Evolutionary conservation across 2,329 filamentous ascomycete genomes (phyloP).

Genomic region (Domatiomyces catenatus): DNA sequence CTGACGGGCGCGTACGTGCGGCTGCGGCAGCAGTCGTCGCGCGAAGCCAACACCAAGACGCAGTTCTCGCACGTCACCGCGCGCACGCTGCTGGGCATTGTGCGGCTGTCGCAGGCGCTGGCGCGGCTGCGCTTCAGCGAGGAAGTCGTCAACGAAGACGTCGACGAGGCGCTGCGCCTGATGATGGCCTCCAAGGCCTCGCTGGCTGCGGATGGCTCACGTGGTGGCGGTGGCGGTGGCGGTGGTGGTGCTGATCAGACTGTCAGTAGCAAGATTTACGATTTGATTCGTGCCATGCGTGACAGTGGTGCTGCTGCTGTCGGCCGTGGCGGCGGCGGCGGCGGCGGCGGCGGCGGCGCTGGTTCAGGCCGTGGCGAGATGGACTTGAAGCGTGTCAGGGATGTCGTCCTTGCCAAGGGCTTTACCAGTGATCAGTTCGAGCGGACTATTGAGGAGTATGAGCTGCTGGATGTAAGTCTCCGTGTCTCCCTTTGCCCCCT

Average conservation of each 20-base stretch:
- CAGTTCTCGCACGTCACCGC: conserved; percentile 90
- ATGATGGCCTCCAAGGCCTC: conserved; percentile 89
- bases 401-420: conserved; percentile 85
- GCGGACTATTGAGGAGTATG: conserved; percentile 76
- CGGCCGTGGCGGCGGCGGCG: conserved; percentile 61
- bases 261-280: conserved; percentile 81
- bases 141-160: conserved; percentile 75
- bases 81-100: conserved; percentile 78
- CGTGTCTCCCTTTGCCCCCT: background rate
- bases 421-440: conserved; percentile 92
- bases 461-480: conserved; percentile 66
- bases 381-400: conserved; percentile 74
- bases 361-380: conserved; percentile 52
- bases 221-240: conserved; percentile 8
- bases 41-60: conserved; percentile 69
- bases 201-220: conserved; percentile 52
- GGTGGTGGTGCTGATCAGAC: conserved; percentile 45
- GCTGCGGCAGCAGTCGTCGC: conserved; percentile 80
- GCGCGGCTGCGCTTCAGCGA: conserved; percentile 81
- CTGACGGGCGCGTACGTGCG: conserved; percentile 94
- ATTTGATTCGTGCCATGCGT: conserved; percentile 75
- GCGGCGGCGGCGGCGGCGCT: too few species aligned
- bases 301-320: conserved; percentile 70
- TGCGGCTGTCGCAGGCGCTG: conserved; percentile 85
- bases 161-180: conserved; percentile 83